Evolutionary conservation across 2,329 filamentous ascomycete genomes (phyloP).

Genomic region (Xylaria sp.): DNA sequence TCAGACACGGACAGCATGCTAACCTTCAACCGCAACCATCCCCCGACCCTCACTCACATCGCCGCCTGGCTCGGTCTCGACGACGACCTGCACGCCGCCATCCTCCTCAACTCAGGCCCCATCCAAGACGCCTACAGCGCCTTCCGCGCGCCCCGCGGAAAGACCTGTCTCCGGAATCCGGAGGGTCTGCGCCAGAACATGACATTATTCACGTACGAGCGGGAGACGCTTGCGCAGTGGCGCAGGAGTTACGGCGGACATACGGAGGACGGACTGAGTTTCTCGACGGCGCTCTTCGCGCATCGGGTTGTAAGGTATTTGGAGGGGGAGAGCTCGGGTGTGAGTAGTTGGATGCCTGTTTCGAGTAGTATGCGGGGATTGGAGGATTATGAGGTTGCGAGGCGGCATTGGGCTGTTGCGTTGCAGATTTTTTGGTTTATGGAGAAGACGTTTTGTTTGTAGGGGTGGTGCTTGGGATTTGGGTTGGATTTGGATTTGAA

Average conservation of each 20-base stretch:
- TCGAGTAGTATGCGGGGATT: not conserved
- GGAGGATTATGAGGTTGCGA: not conserved
- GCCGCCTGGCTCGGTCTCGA: slow-evolving; percentile 1
- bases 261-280: not conserved
- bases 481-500: no score
- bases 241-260: not conserved
- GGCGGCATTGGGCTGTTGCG: slow-evolving; percentile 1
- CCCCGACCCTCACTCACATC: not conserved
- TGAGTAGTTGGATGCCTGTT: slow-evolving; percentile 1
- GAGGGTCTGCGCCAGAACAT: not conserved
- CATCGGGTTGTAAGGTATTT: slow-evolving; percentile 6
- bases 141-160: not conserved
- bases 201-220: slow-evolving; percentile 4
- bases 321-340: not conserved
- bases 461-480: not conserved
- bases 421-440: slow-evolving; percentile 15
- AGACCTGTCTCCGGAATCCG: not conserved
- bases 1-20: not conserved
- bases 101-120: not conserved
- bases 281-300: slow-evolving; percentile 11
- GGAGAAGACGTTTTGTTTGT: slow-evolving; percentile 3
- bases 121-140: slow-evolving; percentile 1
- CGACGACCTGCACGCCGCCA: not conserved
- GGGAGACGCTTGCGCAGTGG: slow-evolving; percentile 3
- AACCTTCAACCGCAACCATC: not conserved